A percentile compares a stretch with the other conserved stretches of the same genome.
These are phyloP conservation scores for Piper longum DNA, from an alignment of 164 flowering plant genomes.

Conservation along the genomic window DNA sequence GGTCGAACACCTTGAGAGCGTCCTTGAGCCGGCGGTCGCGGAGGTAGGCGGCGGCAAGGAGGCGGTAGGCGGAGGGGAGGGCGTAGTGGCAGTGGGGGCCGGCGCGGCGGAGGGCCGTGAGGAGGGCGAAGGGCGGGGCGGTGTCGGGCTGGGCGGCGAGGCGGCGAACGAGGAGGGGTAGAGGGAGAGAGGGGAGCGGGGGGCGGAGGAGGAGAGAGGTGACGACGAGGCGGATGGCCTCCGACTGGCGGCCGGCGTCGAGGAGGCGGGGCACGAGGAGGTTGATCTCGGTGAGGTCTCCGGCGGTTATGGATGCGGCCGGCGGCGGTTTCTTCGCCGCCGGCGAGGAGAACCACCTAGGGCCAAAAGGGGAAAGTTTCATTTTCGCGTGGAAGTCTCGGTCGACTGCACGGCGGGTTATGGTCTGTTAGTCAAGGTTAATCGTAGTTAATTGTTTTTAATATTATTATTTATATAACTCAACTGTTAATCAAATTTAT, in stretches of 20 bases:
- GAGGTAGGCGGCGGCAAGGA: constrained; percentile 4
- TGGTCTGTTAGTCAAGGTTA: no score
- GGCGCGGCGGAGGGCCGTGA: constrained; percentile 6
- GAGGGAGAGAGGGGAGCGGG: constrained; percentile 5
- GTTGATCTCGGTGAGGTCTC: constrained; percentile 7
- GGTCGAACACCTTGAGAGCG: constrained; percentile 4
- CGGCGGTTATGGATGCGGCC: background rate
- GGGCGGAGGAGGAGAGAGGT: constrained; percentile 2
- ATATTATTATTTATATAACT: no score
- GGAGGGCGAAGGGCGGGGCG: constrained; percentile 7
- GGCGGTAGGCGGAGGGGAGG: constrained; percentile 1
- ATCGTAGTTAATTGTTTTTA: no score
- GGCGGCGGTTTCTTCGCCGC: background rate
- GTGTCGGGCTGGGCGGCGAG: constrained; percentile 4
- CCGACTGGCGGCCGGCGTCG: constrained; percentile 5
- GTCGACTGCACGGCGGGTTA: background rate
- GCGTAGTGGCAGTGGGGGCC: constrained; percentile 3
- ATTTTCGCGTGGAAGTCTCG: background rate
- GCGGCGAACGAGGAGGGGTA: constrained; percentile 5
- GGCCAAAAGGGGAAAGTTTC: no score
- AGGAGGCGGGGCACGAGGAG: constrained; percentile 11
- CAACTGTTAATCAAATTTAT: no score
- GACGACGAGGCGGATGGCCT: constrained; percentile 5
- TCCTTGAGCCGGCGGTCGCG: constrained; percentile 3
- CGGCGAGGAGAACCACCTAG: background rate